A percentile compares a stretch with the other conserved stretches of the same genome.
phyloP scores from a whole-genome alignment of 1,284 basidiomycete species.

The Sanghuangporus baumii region DNA sequence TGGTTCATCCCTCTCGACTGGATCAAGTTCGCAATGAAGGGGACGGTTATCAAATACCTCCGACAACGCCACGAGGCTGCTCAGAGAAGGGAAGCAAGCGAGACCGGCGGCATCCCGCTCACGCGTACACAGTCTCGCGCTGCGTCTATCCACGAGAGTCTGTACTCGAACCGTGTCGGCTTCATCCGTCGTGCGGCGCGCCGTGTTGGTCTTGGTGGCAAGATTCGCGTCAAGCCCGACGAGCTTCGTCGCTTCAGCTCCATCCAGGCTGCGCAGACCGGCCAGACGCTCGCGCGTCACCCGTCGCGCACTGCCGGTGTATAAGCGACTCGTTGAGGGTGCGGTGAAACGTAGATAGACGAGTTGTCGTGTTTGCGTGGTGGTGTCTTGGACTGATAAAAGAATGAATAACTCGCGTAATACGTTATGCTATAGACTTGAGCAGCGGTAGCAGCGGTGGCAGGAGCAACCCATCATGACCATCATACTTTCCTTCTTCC shows the following conservation, averaged over 20 bases:
- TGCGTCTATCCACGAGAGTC: conserved; percentile 86
- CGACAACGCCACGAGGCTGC: conserved; percentile 60
- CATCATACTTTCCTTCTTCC: no score
- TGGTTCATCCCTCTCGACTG: conserved; percentile 95
- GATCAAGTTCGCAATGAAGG: conserved; percentile 96
- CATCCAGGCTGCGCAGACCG: conserved; percentile 77
- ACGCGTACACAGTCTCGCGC: conserved; percentile 84
- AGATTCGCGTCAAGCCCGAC: conserved; percentile 75
- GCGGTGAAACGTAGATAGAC: background rate
- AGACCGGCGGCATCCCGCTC: conserved; percentile 67
- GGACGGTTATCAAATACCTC: conserved; percentile 81
- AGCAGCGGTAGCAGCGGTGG: background rate
- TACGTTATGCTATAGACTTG: background rate
- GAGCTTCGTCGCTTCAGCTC: conserved; percentile 80
- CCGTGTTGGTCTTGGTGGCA: conserved; percentile 81
- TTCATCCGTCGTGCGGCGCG: conserved; percentile 84
- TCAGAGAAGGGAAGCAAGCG: conserved; percentile 36
- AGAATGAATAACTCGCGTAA: background rate
- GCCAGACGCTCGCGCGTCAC: conserved; percentile 72
- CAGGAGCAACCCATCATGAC: no score
- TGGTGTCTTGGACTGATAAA: background rate
- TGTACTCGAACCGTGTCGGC: conserved; percentile 90
- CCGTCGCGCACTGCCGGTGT: conserved; percentile 51
- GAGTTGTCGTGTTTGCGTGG: background rate
- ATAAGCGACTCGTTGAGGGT: background rate